Evolutionary conservation across 371 early-diverging fungal species (phyloP), one percentile per base, ranked within the genome.

Genomic region (Nematocida sp.): DNA sequence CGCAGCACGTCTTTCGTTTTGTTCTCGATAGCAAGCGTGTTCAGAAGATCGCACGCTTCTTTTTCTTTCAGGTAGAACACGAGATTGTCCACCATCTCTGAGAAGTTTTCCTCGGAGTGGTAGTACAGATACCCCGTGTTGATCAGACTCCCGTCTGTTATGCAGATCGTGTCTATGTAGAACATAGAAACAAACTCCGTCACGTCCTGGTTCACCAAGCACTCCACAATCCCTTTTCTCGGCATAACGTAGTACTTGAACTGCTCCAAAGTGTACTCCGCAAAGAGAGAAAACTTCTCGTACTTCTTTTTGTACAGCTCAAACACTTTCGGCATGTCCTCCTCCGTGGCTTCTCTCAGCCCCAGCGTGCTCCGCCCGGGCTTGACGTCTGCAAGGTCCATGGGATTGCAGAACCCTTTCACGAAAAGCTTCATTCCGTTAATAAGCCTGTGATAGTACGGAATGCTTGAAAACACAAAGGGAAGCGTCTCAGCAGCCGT

Each of bases 401-500:
- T 21, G 15, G 23, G 58, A 15, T 37, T 29, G 49, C 74, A 49
- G 43, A 77, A 76, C 19, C 78, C 76, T 34, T 41, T 43, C 50
- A 53, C 63, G 2, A 64, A 50, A 1, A 83, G 62, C 23, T 50
- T 49, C 25, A 62, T 48, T 31, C 45, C 52, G 56, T 77, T 66
- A 7, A 83, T 34, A 21, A 80, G 78, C n/a, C 37, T 49, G 52
- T 81, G 82, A 54, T 63, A 83, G 78, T 87, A 89, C 83, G 87
- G 83, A 77, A 88, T 88, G 3, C 86, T 87, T 2, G 90, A 80
- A 52, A 95, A 85, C 1, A 92, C 91, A 79, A 88, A 93, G 8
- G 96, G 97, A 52, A 96, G 83, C 38, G 87, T 86, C 29, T 87
- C 87, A 36, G 95, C 96, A 19, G 90, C 93, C 7, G 98, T 96